Evolutionary conservation across 148 eudicot genomes (phyloP).

Genomic region (Chenopodium suecicum): DNA sequence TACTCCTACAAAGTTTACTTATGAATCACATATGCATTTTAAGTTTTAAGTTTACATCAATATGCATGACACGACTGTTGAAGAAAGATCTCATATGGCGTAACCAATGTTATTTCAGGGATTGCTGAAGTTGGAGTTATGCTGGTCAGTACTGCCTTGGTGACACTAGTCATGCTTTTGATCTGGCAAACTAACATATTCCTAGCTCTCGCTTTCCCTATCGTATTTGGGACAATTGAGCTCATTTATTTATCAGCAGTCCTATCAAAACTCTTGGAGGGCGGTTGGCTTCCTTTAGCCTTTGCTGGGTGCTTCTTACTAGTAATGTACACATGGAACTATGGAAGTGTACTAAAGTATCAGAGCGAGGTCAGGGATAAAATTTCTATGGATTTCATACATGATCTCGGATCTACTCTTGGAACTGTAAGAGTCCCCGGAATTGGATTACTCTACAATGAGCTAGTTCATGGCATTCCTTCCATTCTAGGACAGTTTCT

Average conservation of each 20-base stretch:
- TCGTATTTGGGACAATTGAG: constrained; percentile 79
- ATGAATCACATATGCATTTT: background rate
- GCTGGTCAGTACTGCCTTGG: constrained; percentile 83
- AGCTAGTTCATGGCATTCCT: constrained; percentile 89
- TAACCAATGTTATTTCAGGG: constrained; percentile 45
- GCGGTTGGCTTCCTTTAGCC: constrained; percentile 94
- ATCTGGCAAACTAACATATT: constrained; percentile 90
- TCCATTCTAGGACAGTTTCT: constrained; percentile 80
- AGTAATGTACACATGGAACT: constrained; percentile 95
- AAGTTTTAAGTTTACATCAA: background rate
- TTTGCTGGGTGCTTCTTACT: constrained; percentile 72
- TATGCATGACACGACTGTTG: background rate
- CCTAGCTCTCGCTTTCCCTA: constrained; percentile 67
- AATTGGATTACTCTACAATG: constrained; percentile 78
- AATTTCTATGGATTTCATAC: constrained; percentile 75
- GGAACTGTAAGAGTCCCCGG: constrained; percentile 88
- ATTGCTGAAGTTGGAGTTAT: constrained; percentile 98
- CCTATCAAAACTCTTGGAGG: constrained; percentile 73
- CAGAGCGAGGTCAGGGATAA: constrained; percentile 73
- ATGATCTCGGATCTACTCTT: constrained; percentile 72
- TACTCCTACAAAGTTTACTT: background rate
- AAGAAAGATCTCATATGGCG: background rate
- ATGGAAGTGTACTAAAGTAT: constrained; percentile 88
- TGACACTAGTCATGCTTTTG: constrained; percentile 91
- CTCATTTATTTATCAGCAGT: constrained; percentile 77